phyloP scores from a whole-genome alignment of 2,329 filamentous ascomycete species.

The Penicillium verrucosum region DNA sequence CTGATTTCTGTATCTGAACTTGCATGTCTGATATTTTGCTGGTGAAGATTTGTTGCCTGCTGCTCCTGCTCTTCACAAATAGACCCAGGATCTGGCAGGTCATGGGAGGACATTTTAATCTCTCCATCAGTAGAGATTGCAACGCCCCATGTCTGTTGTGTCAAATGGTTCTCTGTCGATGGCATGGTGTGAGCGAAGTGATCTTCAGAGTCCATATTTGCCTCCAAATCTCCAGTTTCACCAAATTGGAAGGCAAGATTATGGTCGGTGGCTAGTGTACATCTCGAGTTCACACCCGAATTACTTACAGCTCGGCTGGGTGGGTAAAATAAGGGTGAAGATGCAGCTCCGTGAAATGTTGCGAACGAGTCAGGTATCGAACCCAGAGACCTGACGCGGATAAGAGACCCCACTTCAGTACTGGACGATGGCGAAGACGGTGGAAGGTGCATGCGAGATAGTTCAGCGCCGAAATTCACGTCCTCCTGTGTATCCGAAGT shows the following conservation, averaged over 20 bases:
- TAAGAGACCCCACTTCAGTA: not conserved
- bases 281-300: not conserved
- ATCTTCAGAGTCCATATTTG: not conserved
- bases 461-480: conserved; percentile 13
- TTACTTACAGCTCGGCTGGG: not conserved
- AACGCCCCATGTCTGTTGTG: not conserved
- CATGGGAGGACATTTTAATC: not conserved
- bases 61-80: not conserved
- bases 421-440: not conserved
- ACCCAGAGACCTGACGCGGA: not conserved
- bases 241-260: not conserved
- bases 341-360: not conserved
- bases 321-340: not conserved
- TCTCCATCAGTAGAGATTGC: not conserved
- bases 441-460: conserved; percentile 12
- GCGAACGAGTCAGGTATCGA: not conserved
- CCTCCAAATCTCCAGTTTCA: not conserved
- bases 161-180: not conserved
- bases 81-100: not conserved
- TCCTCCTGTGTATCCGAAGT: conserved; percentile 17
- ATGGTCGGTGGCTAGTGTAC: not conserved
- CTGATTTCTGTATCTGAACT: not conserved
- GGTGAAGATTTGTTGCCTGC: not conserved
- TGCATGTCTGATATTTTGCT: not conserved
- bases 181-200: not conserved